These are phyloP conservation scores for Crassisporium funariophilum DNA, from an alignment of 768 basidiomycete genomes.

Conservation along the genomic window DNA sequence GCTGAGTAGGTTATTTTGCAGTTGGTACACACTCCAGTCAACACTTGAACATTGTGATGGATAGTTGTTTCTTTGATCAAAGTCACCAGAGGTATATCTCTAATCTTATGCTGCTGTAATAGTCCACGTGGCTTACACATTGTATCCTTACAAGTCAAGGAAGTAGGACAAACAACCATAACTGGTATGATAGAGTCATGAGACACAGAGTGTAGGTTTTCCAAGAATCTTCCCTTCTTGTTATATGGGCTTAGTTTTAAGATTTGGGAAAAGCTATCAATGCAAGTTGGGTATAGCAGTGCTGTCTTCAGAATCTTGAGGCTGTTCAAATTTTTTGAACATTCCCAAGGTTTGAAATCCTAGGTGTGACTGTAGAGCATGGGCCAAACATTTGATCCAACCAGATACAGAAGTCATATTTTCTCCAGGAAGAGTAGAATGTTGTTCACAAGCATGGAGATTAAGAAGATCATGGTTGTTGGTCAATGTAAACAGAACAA, in stretches of 20 bases:
- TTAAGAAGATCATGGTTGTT: slow-evolving; percentile 20
- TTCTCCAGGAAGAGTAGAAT: neutral
- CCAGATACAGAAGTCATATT: neutral
- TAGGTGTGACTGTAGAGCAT: neutral
- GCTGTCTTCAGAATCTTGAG: too few relatives aligned
- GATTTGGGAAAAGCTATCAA: neutral
- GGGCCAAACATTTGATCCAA: neutral
- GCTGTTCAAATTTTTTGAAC: too few relatives aligned
- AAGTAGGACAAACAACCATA: slow-evolving; percentile 3
- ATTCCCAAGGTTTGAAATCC: neutral
- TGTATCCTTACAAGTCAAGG: neutral
- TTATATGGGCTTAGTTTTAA: slow-evolving; percentile 2
- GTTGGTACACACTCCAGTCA: slow-evolving; percentile 6
- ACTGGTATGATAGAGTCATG: slow-evolving; percentile 2
- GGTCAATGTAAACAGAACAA: slow-evolving; percentile 17
- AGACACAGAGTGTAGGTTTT: slow-evolving; percentile 1
- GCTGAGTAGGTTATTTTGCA: slow-evolving; percentile 14
- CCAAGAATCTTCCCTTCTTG: neutral
- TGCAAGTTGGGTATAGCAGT: too few relatives aligned
- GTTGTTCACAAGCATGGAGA: slow-evolving; percentile 15
- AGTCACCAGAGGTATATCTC: slow-evolving; percentile 5
- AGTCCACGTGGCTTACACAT: too few relatives aligned
- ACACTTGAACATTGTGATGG: too few relatives aligned
- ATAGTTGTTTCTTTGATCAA: slow-evolving; percentile 5
- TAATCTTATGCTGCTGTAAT: neutral